phyloP scores from a whole-genome alignment of 1,139 yeast species.

The Saccharomyces hybrid region DNA sequence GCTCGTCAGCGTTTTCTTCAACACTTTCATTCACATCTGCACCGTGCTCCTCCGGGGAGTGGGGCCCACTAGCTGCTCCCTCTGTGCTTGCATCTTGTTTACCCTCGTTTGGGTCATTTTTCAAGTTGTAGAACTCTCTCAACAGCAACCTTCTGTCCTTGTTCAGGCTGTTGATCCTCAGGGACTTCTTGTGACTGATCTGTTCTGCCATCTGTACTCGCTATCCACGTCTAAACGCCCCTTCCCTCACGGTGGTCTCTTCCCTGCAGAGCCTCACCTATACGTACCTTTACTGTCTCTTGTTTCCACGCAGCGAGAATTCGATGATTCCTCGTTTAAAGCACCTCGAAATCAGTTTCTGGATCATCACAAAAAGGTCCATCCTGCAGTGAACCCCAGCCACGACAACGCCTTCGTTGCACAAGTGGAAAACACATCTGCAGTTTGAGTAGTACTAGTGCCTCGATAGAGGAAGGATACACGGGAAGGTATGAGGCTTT shows the following conservation, averaged over 20 bases:
- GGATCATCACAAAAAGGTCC: background rate
- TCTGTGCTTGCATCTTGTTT: slow-evolving; percentile 11
- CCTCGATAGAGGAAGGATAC: background rate
- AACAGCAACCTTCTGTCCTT: slow-evolving; percentile 37
- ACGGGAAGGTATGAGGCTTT: slow-evolving; percentile 4
- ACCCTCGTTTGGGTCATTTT: slow-evolving; percentile 16
- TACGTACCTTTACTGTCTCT: slow-evolving; percentile 3
- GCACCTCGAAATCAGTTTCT: background rate
- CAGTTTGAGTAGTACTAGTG: background rate
- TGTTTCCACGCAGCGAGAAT: background rate
- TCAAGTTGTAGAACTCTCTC: slow-evolving; percentile 39
- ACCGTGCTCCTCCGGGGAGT: background rate
- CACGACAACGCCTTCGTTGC: background rate
- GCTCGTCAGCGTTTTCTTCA: background rate
- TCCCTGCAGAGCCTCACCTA: slow-evolving; percentile 1
- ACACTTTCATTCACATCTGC: slow-evolving; percentile 3
- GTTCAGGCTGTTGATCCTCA: slow-evolving; percentile 23
- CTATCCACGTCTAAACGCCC: background rate
- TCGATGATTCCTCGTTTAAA: background rate
- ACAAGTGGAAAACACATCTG: background rate
- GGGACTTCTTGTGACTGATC: slow-evolving; percentile 31
- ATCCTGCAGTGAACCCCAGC: background rate
- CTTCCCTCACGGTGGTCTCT: background rate
- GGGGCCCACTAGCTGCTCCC: slow-evolving; percentile 4
- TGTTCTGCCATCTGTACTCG: slow-evolving; percentile 24